A percentile compares a stretch with the other conserved stretches of the same genome.
phyloP scores from a whole-genome alignment of 176 grass and related monocot genomes.

The Eragrostis curvula region DNA sequence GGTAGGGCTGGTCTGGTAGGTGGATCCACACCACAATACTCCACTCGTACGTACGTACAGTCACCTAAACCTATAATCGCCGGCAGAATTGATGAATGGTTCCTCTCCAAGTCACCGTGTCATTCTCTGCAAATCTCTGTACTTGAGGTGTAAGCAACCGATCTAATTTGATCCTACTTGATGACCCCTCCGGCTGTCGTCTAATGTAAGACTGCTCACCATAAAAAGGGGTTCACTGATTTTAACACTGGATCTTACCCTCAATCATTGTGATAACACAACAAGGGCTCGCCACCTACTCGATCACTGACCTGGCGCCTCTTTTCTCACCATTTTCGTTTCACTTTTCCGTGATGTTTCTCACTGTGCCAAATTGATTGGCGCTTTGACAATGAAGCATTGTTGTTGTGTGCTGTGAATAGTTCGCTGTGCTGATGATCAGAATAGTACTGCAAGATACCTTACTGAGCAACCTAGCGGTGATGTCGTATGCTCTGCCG shows the following conservation, averaged over 20 bases:
- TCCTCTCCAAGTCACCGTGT: neutral
- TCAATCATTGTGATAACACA: neutral
- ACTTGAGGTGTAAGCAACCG: slow-evolving; percentile 23
- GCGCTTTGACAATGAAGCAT: neutral
- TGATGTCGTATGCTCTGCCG: too few species aligned
- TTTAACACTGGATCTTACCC: slow-evolving; percentile 25
- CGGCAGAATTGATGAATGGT: neutral
- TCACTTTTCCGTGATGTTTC: neutral
- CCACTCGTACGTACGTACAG: neutral
- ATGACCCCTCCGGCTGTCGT: neutral
- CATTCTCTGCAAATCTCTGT: slow-evolving; percentile 12
- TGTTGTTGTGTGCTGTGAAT: neutral
- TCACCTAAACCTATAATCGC: neutral
- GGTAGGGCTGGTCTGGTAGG: too few species aligned
- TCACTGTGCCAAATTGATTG: neutral
- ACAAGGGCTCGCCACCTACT: slow-evolving; percentile 35
- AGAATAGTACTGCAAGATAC: neutral
- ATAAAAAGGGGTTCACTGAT: slow-evolving; percentile 18
- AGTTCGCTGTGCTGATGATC: neutral
- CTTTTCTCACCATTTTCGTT: neutral
- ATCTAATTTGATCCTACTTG: neutral
- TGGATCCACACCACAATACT: neutral
- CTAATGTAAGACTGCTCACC: slow-evolving; percentile 30
- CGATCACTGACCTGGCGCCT: neutral
- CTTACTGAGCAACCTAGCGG: neutral